phyloP scores from a whole-genome alignment of 371 early-diverging fungal genomes.

The Rhizopus sp. region DNA sequence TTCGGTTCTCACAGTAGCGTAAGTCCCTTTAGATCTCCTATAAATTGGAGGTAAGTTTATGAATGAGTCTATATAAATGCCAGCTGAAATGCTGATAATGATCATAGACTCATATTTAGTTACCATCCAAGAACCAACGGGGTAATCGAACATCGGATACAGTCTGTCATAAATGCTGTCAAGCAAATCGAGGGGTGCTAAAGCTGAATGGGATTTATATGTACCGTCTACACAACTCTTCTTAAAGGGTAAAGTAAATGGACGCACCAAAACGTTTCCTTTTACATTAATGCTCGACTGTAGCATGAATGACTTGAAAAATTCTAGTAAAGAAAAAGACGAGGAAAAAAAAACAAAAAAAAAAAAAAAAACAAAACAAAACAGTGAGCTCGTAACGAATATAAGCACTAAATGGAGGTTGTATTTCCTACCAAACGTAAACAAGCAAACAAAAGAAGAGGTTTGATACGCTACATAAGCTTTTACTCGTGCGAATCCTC shows the following conservation, averaged over 20 bases:
- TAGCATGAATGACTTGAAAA: slow-evolving; percentile 14
- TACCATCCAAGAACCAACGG: slow-evolving; percentile 1
- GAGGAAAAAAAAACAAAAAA: no score
- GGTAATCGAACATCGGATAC: background rate
- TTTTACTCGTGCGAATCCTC: no score
- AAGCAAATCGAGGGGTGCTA: slow-evolving; percentile 6
- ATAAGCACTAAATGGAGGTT: no score
- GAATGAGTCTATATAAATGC: background rate
- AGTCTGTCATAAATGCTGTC: background rate
- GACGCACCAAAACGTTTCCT: background rate
- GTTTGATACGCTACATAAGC: no score
- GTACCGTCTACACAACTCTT: slow-evolving; percentile 14
- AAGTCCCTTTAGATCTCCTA: no score
- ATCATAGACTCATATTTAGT: background rate
- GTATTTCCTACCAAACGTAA: no score
- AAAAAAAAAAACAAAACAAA: no score
- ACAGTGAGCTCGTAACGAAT: no score
- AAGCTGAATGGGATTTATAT: slow-evolving; percentile 11
- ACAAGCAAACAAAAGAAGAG: no score
- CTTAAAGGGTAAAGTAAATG: slow-evolving; percentile 12
- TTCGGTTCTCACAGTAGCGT: no score
- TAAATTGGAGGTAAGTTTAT: background rate
- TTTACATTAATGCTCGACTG: slow-evolving; percentile 17
- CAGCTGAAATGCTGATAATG: background rate
- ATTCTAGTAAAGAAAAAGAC: slow-evolving; percentile 2